A percentile compares a stretch with the other conserved stretches of the same genome.
Conservation (phyloP, 1,139 yeast genomes). For the Magnusiomyces suaveolens region DNA sequence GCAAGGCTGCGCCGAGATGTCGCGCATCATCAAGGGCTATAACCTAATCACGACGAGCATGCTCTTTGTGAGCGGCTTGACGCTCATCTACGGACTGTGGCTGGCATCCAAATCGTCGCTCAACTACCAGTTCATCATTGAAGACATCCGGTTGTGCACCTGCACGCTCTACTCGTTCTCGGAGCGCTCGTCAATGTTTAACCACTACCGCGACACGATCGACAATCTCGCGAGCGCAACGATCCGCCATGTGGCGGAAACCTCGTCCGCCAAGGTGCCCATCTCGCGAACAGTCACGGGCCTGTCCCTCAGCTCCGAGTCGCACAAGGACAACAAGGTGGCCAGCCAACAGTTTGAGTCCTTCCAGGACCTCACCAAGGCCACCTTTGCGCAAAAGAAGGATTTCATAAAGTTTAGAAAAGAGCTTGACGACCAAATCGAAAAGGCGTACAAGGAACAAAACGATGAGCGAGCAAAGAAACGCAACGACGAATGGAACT, state of each 20-base stretch:
- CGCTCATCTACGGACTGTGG: slow-evolving; percentile 4
- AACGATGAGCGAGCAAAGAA: background rate
- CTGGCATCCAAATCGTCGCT: slow-evolving; percentile 4
- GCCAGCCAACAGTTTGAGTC: background rate
- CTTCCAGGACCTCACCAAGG: background rate
- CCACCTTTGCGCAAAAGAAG: background rate
- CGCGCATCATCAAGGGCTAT: background rate
- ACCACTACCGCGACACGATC: slow-evolving; percentile 2
- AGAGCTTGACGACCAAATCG: background rate
- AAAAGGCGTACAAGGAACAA: background rate
- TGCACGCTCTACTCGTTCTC: background rate
- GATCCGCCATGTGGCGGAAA: slow-evolving; percentile 2
- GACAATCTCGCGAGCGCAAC: slow-evolving; percentile 5
- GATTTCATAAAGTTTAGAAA: background rate
- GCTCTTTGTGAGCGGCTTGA: slow-evolving; percentile 1
- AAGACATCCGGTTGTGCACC: slow-evolving; percentile 3
- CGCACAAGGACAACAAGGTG: background rate
- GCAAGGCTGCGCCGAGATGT: slow-evolving; percentile 3
- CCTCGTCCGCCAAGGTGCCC: background rate
- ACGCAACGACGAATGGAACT: background rate
- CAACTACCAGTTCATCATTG: slow-evolving; percentile 5
- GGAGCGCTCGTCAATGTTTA: slow-evolving; percentile 2
- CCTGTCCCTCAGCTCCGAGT: background rate
- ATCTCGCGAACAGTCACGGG: background rate
- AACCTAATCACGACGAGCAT: background rate